Conservation (phyloP, 1,139 yeast species). For the Suhomyces choctaworum region DNA sequence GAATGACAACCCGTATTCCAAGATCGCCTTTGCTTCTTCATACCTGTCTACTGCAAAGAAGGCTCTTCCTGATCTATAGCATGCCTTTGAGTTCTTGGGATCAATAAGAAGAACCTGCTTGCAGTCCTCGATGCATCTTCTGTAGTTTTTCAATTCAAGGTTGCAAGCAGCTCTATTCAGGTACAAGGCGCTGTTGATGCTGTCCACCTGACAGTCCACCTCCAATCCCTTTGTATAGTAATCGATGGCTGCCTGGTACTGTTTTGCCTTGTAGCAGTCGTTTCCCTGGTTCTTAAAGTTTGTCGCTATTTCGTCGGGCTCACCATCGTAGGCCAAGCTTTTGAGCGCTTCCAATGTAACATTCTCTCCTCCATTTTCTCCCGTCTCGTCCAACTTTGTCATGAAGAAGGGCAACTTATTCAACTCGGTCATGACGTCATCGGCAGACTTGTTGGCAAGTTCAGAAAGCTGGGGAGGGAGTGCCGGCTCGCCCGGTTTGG, state of each 20-base stretch:
- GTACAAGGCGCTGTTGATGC: slow-evolving; percentile 61
- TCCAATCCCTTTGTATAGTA: slow-evolving; percentile 81
- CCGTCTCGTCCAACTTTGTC: slow-evolving; percentile 79
- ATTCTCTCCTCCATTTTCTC: slow-evolving; percentile 78
- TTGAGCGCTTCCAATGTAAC: slow-evolving; percentile 79
- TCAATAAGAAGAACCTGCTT: slow-evolving; percentile 66
- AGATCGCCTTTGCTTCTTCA: slow-evolving; percentile 71
- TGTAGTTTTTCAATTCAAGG: slow-evolving; percentile 76
- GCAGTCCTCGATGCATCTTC: slow-evolving; percentile 87
- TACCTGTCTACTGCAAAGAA: slow-evolving; percentile 63
- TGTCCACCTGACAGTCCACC: slow-evolving; percentile 55
- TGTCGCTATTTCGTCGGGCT: slow-evolving; percentile 86
- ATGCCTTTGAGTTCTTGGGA: slow-evolving; percentile 76
- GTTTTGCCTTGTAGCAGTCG: slow-evolving; percentile 71
- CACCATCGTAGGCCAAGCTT: slow-evolving; percentile 94
- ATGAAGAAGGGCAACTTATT: slow-evolving; percentile 91
- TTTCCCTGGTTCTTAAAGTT: slow-evolving; percentile 94
- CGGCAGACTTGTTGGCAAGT: slow-evolving; percentile 63
- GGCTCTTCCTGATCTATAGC: slow-evolving; percentile 83
- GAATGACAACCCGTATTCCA: slow-evolving; percentile 61
- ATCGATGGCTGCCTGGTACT: slow-evolving; percentile 73
- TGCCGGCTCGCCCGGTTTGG: slow-evolving; percentile 76
- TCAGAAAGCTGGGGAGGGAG: slow-evolving; percentile 82
- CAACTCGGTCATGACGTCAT: slow-evolving; percentile 75
- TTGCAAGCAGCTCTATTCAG: slow-evolving; percentile 92